Percentiles rank a stretch among this genome's conserved stretches.
phyloP scores from a whole-genome alignment of 2,329 filamentous ascomycete species.

The Mollisiaceae sp. region DNA sequence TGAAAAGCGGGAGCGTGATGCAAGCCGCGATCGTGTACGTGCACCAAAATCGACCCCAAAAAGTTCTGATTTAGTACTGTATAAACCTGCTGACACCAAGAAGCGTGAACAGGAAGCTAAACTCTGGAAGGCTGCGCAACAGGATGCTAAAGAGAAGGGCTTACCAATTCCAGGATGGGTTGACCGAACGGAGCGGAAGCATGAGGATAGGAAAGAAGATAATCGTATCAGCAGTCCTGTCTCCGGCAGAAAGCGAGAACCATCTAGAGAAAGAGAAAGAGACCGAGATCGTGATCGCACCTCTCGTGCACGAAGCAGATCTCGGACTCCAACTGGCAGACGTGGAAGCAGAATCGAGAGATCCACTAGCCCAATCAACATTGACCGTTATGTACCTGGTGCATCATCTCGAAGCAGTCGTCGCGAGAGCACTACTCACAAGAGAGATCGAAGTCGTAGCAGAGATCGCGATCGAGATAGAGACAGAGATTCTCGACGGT shows the following conservation, averaged over 20 bases:
- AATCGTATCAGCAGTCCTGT: conserved; percentile 31
- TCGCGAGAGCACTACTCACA: conserved; percentile 34
- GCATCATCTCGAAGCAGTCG: conserved; percentile 27
- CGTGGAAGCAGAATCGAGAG: conserved; percentile 39
- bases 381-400: conserved; percentile 43
- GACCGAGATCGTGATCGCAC: conserved; percentile 40
- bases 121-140: conserved; percentile 65
- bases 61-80: conserved; percentile 39
- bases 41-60: conserved; percentile 14
- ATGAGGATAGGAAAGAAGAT: conserved; percentile 31
- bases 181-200: conserved; percentile 26
- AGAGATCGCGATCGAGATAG: conserved; percentile 34
- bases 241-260: conserved; percentile 39
- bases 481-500: conserved; percentile 29
- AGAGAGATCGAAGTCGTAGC: conserved; percentile 36
- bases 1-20: conserved; percentile 27
- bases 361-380: conserved; percentile 41
- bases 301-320: conserved; percentile 42
- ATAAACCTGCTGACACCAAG: conserved; percentile 64
- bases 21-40: conserved; percentile 33
- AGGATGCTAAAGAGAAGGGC: conserved; percentile 64
- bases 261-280: conserved; percentile 38
- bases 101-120: conserved; percentile 68
- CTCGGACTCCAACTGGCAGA: conserved; percentile 32
- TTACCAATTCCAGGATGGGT: conserved; percentile 53